Conservation (phyloP, 768 basidiomycete genomes). For the Agaricus subrufescens region DNA sequence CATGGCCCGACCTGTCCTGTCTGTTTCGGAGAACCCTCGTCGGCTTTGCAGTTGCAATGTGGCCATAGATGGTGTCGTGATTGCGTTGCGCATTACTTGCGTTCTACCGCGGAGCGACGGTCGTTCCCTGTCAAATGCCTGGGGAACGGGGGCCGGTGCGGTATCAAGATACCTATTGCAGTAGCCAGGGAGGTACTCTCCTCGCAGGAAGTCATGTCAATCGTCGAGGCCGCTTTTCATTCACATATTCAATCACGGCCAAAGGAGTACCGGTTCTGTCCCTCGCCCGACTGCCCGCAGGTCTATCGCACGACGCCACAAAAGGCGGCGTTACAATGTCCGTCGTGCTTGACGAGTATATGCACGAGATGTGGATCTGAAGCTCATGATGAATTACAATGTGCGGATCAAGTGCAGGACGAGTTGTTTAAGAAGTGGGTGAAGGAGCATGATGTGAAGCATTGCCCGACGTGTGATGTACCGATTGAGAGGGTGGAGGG, state of each 20-base stretch:
- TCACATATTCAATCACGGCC: constrained; percentile 55
- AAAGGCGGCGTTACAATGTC: constrained; percentile 51
- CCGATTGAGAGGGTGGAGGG: constrained; percentile 71
- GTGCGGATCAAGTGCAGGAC: constrained; percentile 52
- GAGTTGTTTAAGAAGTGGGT: constrained; percentile 67
- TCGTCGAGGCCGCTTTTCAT: constrained; percentile 59
- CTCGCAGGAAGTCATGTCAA: constrained; percentile 44
- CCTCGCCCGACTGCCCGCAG: constrained; percentile 73
- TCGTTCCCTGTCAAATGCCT: constrained; percentile 72
- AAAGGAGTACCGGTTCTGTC: constrained; percentile 67
- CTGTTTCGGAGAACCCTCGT: constrained; percentile 54
- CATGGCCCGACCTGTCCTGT: constrained; percentile 49
- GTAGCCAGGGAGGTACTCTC: constrained; percentile 47
- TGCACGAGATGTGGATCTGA: constrained; percentile 55
- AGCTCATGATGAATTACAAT: constrained; percentile 64
- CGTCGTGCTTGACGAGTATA: constrained; percentile 65
- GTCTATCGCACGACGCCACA: constrained; percentile 53
- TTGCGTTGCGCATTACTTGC: constrained; percentile 58
- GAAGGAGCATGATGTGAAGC: constrained; percentile 58
- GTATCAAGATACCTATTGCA: constrained; percentile 47
- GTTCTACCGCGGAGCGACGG: constrained; percentile 49
- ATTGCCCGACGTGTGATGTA: constrained; percentile 67
- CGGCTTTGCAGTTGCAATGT: constrained; percentile 53
- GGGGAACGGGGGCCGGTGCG: constrained; percentile 58
- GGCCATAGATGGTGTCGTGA: constrained; percentile 65